A percentile compares a stretch with the other conserved stretches of the same genome.
Conservation (phyloP, 805 yeast genomes). For the Zygoascus flipseniorum region DNA sequence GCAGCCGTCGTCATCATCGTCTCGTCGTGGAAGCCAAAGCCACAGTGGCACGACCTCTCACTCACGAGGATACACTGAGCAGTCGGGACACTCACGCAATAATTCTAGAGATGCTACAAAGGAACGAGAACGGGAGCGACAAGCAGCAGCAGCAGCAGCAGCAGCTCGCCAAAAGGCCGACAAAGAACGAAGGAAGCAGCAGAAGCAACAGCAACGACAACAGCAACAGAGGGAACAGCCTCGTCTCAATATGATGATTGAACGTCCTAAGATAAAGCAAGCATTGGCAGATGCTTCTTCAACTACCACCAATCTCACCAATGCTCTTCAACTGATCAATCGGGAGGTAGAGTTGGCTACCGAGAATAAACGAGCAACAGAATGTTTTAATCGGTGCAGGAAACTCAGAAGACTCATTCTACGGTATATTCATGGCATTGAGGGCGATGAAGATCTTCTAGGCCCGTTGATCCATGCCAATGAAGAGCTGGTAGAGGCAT, state of each 20-base stretch:
- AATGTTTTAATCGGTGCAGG: conserved; percentile 66
- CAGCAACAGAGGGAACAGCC: conserved; percentile 1
- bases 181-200: not conserved
- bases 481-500: conserved; percentile 73
- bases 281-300: conserved; percentile 70
- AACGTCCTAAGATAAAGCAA: conserved; percentile 60
- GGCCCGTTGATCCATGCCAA: conserved; percentile 87
- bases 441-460: conserved; percentile 68
- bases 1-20: not conserved
- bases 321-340: conserved; percentile 41
- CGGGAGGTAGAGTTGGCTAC: conserved; percentile 44
- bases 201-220: not conserved
- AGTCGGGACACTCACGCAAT: not conserved
- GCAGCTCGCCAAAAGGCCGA: not conserved
- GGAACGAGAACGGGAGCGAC: not conserved
- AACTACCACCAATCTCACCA: conserved; percentile 60
- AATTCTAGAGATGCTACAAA: not conserved
- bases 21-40: not conserved
- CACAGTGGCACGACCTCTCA: not conserved
- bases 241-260: conserved; percentile 33
- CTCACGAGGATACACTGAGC: not conserved
- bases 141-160: not conserved
- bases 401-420: conserved; percentile 68
- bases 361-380: conserved; percentile 54
- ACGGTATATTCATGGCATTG: conserved; percentile 73